Evolutionary conservation across 1,284 basidiomycete species (phyloP), one percentile per base, ranked within the genome.

Genomic region (Ustilago trichophora): DNA sequence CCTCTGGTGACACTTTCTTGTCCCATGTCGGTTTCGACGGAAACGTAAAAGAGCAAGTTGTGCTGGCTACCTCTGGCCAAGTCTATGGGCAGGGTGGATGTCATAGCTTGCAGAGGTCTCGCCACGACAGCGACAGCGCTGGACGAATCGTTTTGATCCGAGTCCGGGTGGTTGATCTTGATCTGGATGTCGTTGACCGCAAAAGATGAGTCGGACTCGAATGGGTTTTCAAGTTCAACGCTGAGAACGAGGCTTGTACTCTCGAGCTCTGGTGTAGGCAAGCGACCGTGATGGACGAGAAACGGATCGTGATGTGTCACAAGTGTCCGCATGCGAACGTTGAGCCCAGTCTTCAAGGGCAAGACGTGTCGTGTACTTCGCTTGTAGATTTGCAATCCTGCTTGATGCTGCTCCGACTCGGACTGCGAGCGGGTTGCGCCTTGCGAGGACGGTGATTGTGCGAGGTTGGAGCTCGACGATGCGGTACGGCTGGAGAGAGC

Each of bases 271-370:
- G 48, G 18, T 7, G 26, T 9, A 3, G n/a, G n/a, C 12, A 6
- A 34, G 46, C 21, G 25, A 24, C 10, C 34, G 22, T 5, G 36
- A 24, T 8, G 38, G 50, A 34, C 44, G 54, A 11, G 46, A 32
- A 18, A 64, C 11, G 6, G 54, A 12, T 53, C 35, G 33, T 55
- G 48, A n/a, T 48, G 57, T 3, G 56, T 70, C 26, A 44, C 25
- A n/a, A 74, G 57, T 13, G 72, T 67, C 12, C 72, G 65, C 66
- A 76, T 72, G 25, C 69, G 64, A 6, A 74, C 72, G 16, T 59
- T 56, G 49, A 70, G 53, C 2, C 62, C 67, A 4, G 56, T 60
- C 27, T 62, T 65, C 41, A 70, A 53, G 12, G 57, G 51, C 13
- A 62, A 22, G 21, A 70, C 25, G 6, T 41, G 21, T 13, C 67